Conservation (phyloP, 2,329 filamentous ascomycete genomes). For the Pseudogymnoascus sp. region DNA sequence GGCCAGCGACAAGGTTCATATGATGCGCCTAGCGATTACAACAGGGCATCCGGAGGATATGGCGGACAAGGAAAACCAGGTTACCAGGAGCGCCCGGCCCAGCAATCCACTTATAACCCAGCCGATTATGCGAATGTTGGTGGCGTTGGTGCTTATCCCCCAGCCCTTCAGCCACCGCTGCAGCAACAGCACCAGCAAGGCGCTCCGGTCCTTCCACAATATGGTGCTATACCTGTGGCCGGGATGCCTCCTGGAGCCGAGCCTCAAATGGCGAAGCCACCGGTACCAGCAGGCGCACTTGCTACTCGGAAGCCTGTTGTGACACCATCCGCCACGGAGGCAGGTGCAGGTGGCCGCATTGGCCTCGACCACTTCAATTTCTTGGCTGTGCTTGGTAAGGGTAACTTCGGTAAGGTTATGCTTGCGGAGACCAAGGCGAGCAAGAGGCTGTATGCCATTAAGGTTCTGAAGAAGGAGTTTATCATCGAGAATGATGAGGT, state of each 20-base stretch:
- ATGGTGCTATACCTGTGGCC: slow-evolving; percentile 4
- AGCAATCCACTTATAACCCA: slow-evolving; percentile 66
- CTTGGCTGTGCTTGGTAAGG: slow-evolving; percentile 93
- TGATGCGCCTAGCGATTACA: slow-evolving; percentile 25
- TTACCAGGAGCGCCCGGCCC: slow-evolving; percentile 29
- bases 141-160: slow-evolving; percentile 44
- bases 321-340: slow-evolving; percentile 59
- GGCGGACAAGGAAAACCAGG: slow-evolving; percentile 10
- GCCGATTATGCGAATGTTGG: slow-evolving; percentile 62
- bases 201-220: slow-evolving; percentile 20
- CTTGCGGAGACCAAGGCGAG: slow-evolving; percentile 91
- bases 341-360: slow-evolving; percentile 73
- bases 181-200: slow-evolving; percentile 30
- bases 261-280: slow-evolving; percentile 12
- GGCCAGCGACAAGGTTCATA: slow-evolving; percentile 29
- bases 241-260: slow-evolving; percentile 14
- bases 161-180: slow-evolving; percentile 26
- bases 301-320: slow-evolving; percentile 41
- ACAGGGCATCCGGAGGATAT: slow-evolving; percentile 18
- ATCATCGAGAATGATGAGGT: slow-evolving; percentile 99
- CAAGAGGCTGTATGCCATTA: slow-evolving; percentile 92
- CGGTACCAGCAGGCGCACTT: slow-evolving; percentile 26
- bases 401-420: slow-evolving; percentile 99
- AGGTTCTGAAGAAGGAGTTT: slow-evolving; percentile 98
- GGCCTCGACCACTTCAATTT: slow-evolving; percentile 99